Percentiles rank a stretch among this genome's conserved stretches.
Evolutionary conservation across 2,329 filamentous ascomycete species (phyloP).

Genomic region (Karstenula rhodostoma): DNA sequence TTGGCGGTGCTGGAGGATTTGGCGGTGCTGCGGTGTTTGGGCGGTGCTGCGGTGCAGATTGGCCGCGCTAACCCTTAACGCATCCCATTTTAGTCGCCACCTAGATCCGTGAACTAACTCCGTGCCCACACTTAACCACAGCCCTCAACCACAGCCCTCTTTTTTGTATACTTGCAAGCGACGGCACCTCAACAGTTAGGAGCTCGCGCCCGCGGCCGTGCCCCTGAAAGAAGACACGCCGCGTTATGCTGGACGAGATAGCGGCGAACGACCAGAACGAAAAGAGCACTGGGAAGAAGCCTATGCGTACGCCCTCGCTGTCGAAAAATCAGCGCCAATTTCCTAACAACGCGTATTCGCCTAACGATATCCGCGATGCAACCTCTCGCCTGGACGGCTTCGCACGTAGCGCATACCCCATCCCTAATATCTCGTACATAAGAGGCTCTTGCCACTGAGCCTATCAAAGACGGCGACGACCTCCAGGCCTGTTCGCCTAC

Average conservation of each 20-base stretch:
- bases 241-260: conserved; percentile 23
- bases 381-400: conserved; percentile 17
- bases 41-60: too few species aligned
- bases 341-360: conserved; percentile 21
- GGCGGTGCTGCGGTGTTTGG: background rate
- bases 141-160: conserved; percentile 17
- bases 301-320: conserved; percentile 24
- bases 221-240: conserved; percentile 21
- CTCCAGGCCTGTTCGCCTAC: conserved; percentile 21
- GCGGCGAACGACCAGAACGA: conserved; percentile 22
- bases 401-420: conserved; percentile 18
- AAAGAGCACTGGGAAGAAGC: conserved; percentile 24
- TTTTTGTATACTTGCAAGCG: conserved; percentile 22
- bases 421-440: conserved; percentile 23
- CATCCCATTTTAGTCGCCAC: conserved; percentile 21
- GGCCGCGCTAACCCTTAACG: conserved; percentile 14
- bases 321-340: conserved; percentile 21
- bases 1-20: conserved; percentile 1
- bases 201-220: conserved; percentile 19
- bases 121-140: too few species aligned
- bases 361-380: conserved; percentile 16
- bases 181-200: conserved; percentile 18
- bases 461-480: conserved; percentile 18
- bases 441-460: conserved; percentile 20
- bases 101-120: conserved; percentile 24